Evolutionary conservation across 1,139 yeast species (phyloP), one percentile per base, ranked within the genome.

Genomic region (Sugiyamaella pinicola): DNA sequence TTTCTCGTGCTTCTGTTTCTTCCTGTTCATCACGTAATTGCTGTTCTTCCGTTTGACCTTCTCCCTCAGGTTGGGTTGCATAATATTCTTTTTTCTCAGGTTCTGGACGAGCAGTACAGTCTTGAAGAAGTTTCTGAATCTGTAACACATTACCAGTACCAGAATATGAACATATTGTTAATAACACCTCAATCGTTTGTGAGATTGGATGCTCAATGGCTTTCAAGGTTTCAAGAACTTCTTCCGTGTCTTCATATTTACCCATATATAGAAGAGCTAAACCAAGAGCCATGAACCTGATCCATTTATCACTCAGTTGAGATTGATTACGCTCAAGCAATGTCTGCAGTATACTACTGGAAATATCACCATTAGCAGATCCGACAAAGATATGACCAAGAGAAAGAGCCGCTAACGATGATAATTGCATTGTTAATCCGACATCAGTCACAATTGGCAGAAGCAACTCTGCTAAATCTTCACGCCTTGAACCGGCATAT

Each of bases 81-180:
- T 67, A 73, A 12, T 67, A 74, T 13, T 46, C 6, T 74, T 79
- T 31, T 74, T 80, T 77, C 6, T 72, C 76, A 3, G 75, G 75
- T 18, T 74, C 78, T 1, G 73, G 72, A 40, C 73, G 72, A 35
- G 76, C 78, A 3, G 96, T 85, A 65, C 96, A 83, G 79, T 90
- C 88, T 65, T 89, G 96, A 63, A 93, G 80, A 65, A 95, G 78
- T 34, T 89, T 83, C 74, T 95, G 99, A 58, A 95, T 87, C 73
- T 91, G 95, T 61, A 95, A 80, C 39, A 95, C 99, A 68, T 95
- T 95, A 63, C 99, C 99, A 42, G 98, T 89, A 59, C 99, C 99
- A 15, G 97, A 96, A 72, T 87, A 91, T 6, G 98, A 96, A 74
- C 97, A 88, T 52, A 91, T 87, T 59, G 87, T 90, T 29, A 95